Evolutionary conservation across 371 early-diverging fungal species (phyloP).

Genomic region (Dinochytrium kinnereticum): DNA sequence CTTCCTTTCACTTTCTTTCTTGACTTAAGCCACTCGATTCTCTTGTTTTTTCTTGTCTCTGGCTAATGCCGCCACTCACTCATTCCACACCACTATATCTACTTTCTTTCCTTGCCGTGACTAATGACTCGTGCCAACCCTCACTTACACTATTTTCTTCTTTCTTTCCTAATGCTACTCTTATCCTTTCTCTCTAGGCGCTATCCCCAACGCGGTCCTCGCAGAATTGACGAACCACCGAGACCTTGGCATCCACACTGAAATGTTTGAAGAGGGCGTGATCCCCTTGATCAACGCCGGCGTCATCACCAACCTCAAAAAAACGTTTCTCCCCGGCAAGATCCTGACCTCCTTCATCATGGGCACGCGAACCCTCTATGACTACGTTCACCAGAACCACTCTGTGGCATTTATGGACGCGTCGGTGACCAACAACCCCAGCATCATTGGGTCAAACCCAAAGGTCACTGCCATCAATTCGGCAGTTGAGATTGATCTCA

Average conservation of each 20-base stretch:
- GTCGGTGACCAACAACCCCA: constrained; percentile 51
- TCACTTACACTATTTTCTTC: no score
- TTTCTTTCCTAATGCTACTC: no score
- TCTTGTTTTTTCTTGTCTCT: no score
- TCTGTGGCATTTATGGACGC: constrained; percentile 46
- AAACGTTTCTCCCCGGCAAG: constrained; percentile 44
- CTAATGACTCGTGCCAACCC: no score
- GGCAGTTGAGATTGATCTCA: constrained; percentile 57
- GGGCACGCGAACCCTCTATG: constrained; percentile 43
- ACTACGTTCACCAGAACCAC: constrained; percentile 58
- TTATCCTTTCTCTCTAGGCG: no score
- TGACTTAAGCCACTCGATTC: no score
- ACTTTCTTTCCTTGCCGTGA: no score
- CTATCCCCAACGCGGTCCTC: constrained; percentile 57
- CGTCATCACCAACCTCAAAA: constrained; percentile 52
- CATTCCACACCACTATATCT: no score
- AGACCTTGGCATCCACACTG: constrained; percentile 58
- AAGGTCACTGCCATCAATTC: constrained; percentile 55
- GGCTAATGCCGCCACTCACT: no score
- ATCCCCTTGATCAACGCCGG: constrained; percentile 53
- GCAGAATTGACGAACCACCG: constrained; percentile 45
- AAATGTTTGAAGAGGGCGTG: constrained; percentile 55
- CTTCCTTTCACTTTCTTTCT: no score
- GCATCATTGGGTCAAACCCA: constrained; percentile 50
- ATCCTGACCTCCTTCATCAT: constrained; percentile 52